A percentile compares a stretch with the other conserved stretches of the same genome.
Evolutionary conservation across 331 rosid species (phyloP).

Genomic region (Acacia concinna): DNA sequence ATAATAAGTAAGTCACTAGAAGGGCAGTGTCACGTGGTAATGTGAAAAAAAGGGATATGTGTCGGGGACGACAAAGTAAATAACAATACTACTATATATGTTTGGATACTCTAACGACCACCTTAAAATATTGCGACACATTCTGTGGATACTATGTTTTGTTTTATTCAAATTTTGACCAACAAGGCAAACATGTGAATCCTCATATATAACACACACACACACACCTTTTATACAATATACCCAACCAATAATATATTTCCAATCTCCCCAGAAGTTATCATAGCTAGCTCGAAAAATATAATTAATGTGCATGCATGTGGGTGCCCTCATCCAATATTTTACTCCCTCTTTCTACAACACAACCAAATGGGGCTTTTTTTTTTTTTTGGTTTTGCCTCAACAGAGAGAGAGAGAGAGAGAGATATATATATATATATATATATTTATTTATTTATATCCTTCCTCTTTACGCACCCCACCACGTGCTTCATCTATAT

Average conservation of each 20-base stretch:
- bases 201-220: too few relatives aligned
- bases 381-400: neutral
- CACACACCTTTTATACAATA: too few relatives aligned
- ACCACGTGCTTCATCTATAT: slow-evolving; percentile 45
- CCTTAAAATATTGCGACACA: neutral
- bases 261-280: neutral
- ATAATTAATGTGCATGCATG: neutral
- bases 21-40: neutral
- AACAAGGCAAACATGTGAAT: neutral
- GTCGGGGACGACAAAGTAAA: neutral
- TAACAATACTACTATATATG: neutral
- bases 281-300: neutral
- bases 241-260: neutral
- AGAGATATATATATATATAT: too few relatives aligned
- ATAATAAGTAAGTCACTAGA: neutral
- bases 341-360: neutral
- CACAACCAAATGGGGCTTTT: neutral
- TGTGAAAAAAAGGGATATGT: neutral
- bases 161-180: neutral
- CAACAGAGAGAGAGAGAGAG: too few relatives aligned
- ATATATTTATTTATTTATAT: too few relatives aligned
- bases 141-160: neutral
- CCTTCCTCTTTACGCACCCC: slow-evolving; percentile 49
- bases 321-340: neutral
- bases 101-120: neutral